Evolutionary conservation across 2,329 filamentous ascomycete species (phyloP), one percentile per base, ranked within the genome.

Genomic region (Fusarium nisikadoi): DNA sequence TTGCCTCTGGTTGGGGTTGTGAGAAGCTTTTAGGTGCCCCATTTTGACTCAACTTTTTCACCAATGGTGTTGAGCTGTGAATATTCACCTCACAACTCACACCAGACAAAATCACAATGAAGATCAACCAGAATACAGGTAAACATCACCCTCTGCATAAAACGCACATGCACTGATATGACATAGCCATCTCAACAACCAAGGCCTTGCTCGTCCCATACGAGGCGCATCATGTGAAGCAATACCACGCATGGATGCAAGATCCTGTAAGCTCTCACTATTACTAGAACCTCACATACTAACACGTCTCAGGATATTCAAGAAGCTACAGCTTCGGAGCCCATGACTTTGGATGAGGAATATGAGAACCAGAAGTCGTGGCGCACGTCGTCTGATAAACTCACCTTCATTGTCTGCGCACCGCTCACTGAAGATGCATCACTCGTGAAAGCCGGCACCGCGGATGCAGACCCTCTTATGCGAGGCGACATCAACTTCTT

Each of bases 191-290:
- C 36, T 86, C 88, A 6, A 92, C 92, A 3, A 82, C 87, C 8
- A 85, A 85, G 54, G 84, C 93, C 47, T 87, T 97, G 23, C 87
- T 98, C 14, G 94, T 97, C 14, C 95, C 95, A 0, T 98, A 98
- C 81, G 91, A 92, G 70, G 82, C 86, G 41, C 92, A 91, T 78
- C 95, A 98, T 84, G 95, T 98, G 29, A 86, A 87, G 20, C 90
- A 87, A 41, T 98, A 98, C 80, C 94, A 97, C 79, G 84, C 86
- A 77, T 98, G 95, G 95, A 98, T 98, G 95, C 88, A 95, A 84
- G 91, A 96, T 77, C 87, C 91, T 56, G 92, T 88, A 79, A 43
- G 74, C 75, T 81, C 66, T 52, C 45, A 6, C 35, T 6, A 23
- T 12, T 16, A 31, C 16, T 17, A 27, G n/a, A 29, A 10, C 27